Evolutionary conservation across 306 rosid species (phyloP).

Genomic region (Hippophae rhamnoides): DNA sequence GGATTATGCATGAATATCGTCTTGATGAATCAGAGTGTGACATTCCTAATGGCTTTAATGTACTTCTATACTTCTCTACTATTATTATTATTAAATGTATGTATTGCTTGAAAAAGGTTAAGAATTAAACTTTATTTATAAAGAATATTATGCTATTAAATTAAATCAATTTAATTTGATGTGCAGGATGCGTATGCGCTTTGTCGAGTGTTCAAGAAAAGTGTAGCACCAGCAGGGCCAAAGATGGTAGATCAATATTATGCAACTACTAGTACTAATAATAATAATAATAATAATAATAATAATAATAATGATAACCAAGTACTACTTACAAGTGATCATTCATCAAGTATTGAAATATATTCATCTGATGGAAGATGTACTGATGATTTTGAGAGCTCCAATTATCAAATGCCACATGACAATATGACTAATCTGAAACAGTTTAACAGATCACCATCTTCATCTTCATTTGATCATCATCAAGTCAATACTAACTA

Average conservation of each 20-base stretch:
- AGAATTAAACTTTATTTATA: too few relatives aligned
- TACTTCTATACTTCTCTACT: slow-evolving; percentile 2
- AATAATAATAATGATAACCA: neutral
- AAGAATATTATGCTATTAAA: too few relatives aligned
- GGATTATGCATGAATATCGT: slow-evolving; percentile 98
- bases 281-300: neutral
- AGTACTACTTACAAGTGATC: slow-evolving; percentile 36
- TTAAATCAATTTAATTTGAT: neutral
- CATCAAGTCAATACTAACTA: slow-evolving; percentile 13
- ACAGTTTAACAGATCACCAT: slow-evolving; percentile 8
- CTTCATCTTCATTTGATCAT: slow-evolving; percentile 7
- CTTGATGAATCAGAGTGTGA: slow-evolving; percentile 80
- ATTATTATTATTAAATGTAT: neutral
- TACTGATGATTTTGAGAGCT: slow-evolving; percentile 52
- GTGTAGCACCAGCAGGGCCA: slow-evolving; percentile 26
- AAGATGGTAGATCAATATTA: slow-evolving; percentile 53
- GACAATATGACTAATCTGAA: slow-evolving; percentile 20
- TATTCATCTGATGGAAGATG: slow-evolving; percentile 38
- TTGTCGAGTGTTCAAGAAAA: slow-evolving; percentile 80
- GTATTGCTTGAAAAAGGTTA: too few relatives aligned
- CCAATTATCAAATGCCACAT: slow-evolving; percentile 35
- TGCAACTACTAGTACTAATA: slow-evolving; percentile 26
- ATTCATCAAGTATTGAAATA: slow-evolving; percentile 56
- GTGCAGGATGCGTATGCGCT: slow-evolving; percentile 84
- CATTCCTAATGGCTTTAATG: slow-evolving; percentile 56